Conservation (phyloP, 768 basidiomycete genomes). For the Pleurotus eryngii region DNA sequence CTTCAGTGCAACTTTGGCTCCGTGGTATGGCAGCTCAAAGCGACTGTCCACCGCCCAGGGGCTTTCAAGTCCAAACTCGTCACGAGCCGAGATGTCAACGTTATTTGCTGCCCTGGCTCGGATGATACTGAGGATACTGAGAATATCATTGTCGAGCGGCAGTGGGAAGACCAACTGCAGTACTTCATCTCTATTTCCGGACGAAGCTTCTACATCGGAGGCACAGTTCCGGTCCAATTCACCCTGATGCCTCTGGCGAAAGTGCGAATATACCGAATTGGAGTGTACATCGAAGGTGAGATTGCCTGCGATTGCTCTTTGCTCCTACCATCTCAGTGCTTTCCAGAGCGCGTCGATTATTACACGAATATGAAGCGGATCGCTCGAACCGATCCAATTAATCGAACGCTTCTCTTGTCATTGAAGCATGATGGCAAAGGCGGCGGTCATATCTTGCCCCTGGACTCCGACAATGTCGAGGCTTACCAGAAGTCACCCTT, state of each 20-base stretch:
- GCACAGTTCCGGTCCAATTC: conserved; percentile 73
- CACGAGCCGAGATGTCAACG: conserved; percentile 65
- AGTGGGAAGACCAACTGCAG: conserved; percentile 88
- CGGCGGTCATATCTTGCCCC: conserved; percentile 69
- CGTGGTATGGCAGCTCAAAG: conserved; percentile 77
- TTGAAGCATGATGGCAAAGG: conserved; percentile 46
- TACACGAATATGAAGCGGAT: conserved; percentile 65
- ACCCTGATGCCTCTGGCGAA: conserved; percentile 83
- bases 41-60: conserved; percentile 80
- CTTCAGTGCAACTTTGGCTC: conserved; percentile 73
- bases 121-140: conserved; percentile 83
- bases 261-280: conserved; percentile 73
- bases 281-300: conserved; percentile 79
- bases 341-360: conserved; percentile 77
- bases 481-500: conserved; percentile 69
- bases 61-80: conserved; percentile 71
- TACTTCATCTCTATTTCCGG: conserved; percentile 76
- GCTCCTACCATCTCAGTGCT: background rate
- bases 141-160: conserved; percentile 79
- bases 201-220: conserved; percentile 80
- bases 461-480: conserved; percentile 64
- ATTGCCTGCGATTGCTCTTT: background rate
- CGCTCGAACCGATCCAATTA: conserved; percentile 65
- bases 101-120: conserved; percentile 74
- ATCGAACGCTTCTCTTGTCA: conserved; percentile 57